phyloP scores from a whole-genome alignment of 1,284 basidiomycete genomes.

The Tetrapyrgos nigripes region DNA sequence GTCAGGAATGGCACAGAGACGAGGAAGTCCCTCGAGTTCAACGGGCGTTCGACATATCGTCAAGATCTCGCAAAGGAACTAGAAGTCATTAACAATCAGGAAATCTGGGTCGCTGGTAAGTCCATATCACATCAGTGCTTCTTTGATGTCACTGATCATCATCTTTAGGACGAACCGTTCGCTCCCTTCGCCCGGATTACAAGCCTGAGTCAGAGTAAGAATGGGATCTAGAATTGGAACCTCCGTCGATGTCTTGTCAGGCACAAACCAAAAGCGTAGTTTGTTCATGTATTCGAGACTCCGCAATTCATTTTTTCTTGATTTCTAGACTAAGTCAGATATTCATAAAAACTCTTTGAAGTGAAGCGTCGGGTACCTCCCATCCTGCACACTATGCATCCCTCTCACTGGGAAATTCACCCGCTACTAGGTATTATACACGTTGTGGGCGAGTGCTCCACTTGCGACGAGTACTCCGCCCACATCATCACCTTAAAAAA shows the following conservation, averaged over 20 bases:
- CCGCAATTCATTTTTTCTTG: background rate
- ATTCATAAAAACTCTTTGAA: background rate
- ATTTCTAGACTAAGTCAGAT: no score
- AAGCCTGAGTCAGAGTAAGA: slow-evolving; percentile 55
- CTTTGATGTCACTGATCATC: slow-evolving; percentile 11
- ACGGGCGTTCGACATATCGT: slow-evolving; percentile 92
- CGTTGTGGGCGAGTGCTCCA: background rate
- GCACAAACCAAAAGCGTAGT: background rate
- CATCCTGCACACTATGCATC: background rate
- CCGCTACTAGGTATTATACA: slow-evolving; percentile 4
- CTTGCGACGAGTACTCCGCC: slow-evolving; percentile 1
- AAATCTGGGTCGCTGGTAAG: slow-evolving; percentile 96
- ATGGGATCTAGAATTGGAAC: background rate
- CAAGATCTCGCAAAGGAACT: slow-evolving; percentile 94
- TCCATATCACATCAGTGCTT: background rate
- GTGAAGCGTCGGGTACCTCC: background rate
- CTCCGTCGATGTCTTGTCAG: background rate
- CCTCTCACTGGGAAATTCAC: background rate
- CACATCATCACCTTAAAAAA: slow-evolving; percentile 1
- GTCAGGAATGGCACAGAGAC: slow-evolving; percentile 97
- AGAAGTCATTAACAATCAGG: slow-evolving; percentile 94
- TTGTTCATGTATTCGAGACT: background rate
- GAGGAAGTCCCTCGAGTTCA: slow-evolving; percentile 96
- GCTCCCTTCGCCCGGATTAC: slow-evolving; percentile 80
- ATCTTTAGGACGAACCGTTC: slow-evolving; percentile 70